Evolutionary conservation across 805 yeast species (phyloP), one percentile per base, ranked within the genome.

Genomic region (Barnettozyma californica): DNA sequence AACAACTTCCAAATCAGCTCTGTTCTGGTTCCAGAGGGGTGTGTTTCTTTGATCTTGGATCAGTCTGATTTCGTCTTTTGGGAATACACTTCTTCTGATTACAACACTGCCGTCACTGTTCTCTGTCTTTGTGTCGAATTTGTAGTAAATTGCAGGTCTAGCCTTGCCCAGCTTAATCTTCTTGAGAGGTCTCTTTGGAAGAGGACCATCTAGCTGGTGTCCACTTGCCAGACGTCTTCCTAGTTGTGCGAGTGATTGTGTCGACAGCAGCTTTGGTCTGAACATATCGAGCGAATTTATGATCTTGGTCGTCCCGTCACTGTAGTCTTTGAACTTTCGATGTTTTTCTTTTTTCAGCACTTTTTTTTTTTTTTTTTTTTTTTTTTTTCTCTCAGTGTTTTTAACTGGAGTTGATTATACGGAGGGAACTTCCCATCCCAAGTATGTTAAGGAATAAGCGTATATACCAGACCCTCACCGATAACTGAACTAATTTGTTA

Each of bases 21-120:
- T 81, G 53, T 86, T 78, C 45, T 90, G 88, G 68, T 94, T 94
- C 97, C 97, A 94, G 47, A 87, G 67, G 33, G 90, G 81, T 60
- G 80, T 82, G 60, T 87, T 87, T 68, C 96, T 81, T 74, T 87
- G 95, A 67, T 94, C 99, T 45, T 82, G 80, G 57, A 94, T 79
- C 79, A 89, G 80, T 64, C 94, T 76, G 59, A 87, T 73, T 61
- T 94, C 97, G 46, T 78, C 83, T 59, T 88, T 86, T 10, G 99
- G 99, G 51, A 81, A 88, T 55, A 87, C 95, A 1, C 96, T 81
- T 59, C 87, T 77, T 68, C 99, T 78, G 33, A 71, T 73, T 31
- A 90, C 74, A 2, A 95, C 96, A 27, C 97, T 86, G 2, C 99
- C 99, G 65, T 94, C 99, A 55, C 95, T 84, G 50, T 91, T 75